phyloP scores from a whole-genome alignment of 75 land plant genomes.

The Selaginella moellendorffii region DNA sequence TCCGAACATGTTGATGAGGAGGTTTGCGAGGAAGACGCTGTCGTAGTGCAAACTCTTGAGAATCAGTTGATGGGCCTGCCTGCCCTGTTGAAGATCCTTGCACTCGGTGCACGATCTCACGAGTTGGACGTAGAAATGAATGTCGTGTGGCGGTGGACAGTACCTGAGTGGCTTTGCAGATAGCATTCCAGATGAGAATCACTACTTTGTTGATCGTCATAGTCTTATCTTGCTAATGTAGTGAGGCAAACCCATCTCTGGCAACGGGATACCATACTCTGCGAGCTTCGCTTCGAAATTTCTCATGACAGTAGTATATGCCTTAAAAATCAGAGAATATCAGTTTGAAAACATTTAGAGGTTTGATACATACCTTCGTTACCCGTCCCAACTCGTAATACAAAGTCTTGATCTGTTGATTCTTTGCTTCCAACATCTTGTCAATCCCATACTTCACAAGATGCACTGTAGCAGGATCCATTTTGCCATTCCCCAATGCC shows the following conservation, averaged over 20 bases:
- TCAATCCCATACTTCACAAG: constrained; percentile 18
- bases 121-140: too few species aligned
- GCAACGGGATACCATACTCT: constrained; percentile 23
- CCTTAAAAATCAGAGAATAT: constrained; percentile 12
- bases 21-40: too few species aligned
- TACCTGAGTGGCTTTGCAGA: too few species aligned
- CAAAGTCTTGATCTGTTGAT: constrained; percentile 20
- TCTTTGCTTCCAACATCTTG: constrained; percentile 16
- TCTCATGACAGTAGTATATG: constrained; percentile 17
- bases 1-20: too few species aligned
- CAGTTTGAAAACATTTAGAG: not conserved
- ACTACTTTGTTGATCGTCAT: too few species aligned
- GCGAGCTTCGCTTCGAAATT: constrained; percentile 26
- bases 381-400: constrained; percentile 23
- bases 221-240: constrained; percentile 15
- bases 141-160: too few species aligned
- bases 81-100: too few species aligned
- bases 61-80: too few species aligned
- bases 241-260: constrained; percentile 31
- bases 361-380: constrained; percentile 14
- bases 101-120: too few species aligned
- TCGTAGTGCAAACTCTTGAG: too few species aligned
- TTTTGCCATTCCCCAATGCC: not conserved
- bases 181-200: too few species aligned
- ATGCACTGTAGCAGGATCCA: not conserved